These are phyloP conservation scores for Corymbia citriodora DNA, from an alignment of 441 rosid genomes.

Conservation along the genomic window DNA sequence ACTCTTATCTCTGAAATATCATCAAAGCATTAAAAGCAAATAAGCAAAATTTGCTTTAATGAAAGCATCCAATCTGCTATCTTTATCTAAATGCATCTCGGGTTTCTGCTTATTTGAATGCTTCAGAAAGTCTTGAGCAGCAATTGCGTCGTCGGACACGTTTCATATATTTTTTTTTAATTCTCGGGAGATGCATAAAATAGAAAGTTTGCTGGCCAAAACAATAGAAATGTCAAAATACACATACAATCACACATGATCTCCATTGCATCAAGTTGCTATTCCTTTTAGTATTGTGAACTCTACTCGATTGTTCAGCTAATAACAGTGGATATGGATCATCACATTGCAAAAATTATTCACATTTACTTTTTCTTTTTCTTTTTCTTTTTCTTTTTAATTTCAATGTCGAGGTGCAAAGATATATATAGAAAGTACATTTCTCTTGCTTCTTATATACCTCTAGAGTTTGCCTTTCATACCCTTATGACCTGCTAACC, in stretches of 20 bases:
- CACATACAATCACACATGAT: not conserved
- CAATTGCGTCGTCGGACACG: not conserved
- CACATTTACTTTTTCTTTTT: not conserved
- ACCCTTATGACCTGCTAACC: not conserved
- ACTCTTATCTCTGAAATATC: not conserved
- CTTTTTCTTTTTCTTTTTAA: not conserved
- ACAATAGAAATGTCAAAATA: not conserved
- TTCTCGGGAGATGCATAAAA: not conserved
- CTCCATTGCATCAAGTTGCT: not conserved
- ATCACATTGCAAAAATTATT: not conserved
- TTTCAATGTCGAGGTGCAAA: not conserved
- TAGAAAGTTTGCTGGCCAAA: not conserved
- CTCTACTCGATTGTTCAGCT: not conserved
- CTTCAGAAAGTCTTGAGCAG: not conserved
- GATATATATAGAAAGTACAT: not conserved
- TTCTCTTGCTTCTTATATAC: not conserved
- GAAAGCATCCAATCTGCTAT: not conserved
- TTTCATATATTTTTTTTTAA: rapidly evolving
- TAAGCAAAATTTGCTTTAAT: not conserved
- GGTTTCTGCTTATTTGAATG: not conserved
- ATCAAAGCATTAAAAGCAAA: not conserved
- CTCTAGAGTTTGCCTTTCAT: not conserved
- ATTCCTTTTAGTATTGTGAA: not conserved
- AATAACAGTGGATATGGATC: not conserved
- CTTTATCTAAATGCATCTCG: not conserved